Percentiles rank a stretch among this genome's conserved stretches.
phyloP scores from a whole-genome alignment of 1,284 basidiomycete genomes.

The Trichosporon coremiiforme region DNA sequence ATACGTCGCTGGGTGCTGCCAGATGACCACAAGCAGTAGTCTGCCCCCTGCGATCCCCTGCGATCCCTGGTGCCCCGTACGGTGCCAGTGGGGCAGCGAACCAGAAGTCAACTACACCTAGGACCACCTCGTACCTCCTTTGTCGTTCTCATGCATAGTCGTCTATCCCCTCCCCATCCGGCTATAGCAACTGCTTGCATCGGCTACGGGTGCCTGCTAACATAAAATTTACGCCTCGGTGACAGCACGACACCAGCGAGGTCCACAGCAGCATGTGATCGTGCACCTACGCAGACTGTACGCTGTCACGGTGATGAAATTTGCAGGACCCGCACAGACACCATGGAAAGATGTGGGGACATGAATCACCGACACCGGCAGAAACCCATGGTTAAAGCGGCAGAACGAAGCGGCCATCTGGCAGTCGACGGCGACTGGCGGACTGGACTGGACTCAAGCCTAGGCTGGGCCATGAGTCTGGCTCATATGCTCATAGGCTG shows the following conservation, averaged over 20 bases:
- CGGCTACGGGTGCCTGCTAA: neutral
- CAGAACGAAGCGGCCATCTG: conserved; percentile 4
- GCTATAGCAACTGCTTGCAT: neutral
- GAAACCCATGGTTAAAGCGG: neutral
- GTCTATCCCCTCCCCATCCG: neutral
- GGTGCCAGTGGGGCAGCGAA: neutral
- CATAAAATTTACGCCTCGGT: neutral
- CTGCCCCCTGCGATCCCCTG: neutral
- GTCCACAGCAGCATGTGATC: neutral
- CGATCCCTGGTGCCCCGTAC: conserved; percentile 6
- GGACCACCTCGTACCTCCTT: neutral
- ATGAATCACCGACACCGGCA: neutral
- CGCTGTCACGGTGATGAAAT: neutral
- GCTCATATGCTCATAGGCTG: too few species aligned
- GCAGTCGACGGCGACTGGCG: too few species aligned
- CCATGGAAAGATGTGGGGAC: neutral
- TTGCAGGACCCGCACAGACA: conserved; percentile 10
- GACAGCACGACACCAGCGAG: too few species aligned
- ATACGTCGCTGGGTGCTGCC: conserved; percentile 3
- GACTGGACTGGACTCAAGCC: neutral
- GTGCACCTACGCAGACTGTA: too few species aligned
- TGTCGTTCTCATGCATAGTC: neutral
- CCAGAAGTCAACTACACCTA: neutral
- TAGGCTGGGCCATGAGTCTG: neutral
- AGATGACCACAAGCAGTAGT: conserved; percentile 11